Base-by-base conservation (phyloP, 306 rosid genomes). In the Glycyrrhiza uralensis region DNA sequence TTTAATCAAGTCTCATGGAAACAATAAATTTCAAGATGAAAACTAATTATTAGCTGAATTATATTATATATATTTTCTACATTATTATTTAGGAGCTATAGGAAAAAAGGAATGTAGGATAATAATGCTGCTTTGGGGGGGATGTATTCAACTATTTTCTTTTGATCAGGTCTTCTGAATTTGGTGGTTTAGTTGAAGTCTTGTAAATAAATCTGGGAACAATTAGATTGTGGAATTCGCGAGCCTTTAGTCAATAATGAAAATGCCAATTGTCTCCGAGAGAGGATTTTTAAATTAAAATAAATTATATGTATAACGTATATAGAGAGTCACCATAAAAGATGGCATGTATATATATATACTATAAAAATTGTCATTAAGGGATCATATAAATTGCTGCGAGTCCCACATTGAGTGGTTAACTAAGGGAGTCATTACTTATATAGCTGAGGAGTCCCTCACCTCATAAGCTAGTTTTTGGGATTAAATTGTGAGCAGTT, bases 141-240 rank as follows among this genome's bases (percentile, higher is more conserved):
- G 49, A 72, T 62, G 78, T 44, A 80, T 19, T 28, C 66, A 39
- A 20, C 47, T 23, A 30, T 18, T 49, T 45, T 57, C 12, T 18
- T 32, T 72, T 79, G 69, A 72, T 9, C 13, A 32, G 14, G 78
- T 78, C 74, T 55, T 52, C 0, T 52, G 59, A 78, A 70, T 70
- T 60, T 60, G 36, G 62, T 58, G 2, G 19, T 18, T 67, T 52
- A 29, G 33, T 22, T 32, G 36, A 71, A 33, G 17, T 64, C 38
- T 35, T 35, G 57, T 36, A 47, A 29, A 76, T 54, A 14, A 54
- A n/a, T 35, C 3, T 56, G 51, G 54, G 72, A 49, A 56, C 66
- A 26, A n/a, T n/a, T n/a, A 15, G 24, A 59, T 66, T 65, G 83
- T 57, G 60, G 72, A 81, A 47, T 50, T 78, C 2, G 30, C 0